A percentile compares a stretch with the other conserved stretches of the same genome.
phyloP scores from a whole-genome alignment of 805 yeast genomes.

The Barnettozyma pratensis region DNA sequence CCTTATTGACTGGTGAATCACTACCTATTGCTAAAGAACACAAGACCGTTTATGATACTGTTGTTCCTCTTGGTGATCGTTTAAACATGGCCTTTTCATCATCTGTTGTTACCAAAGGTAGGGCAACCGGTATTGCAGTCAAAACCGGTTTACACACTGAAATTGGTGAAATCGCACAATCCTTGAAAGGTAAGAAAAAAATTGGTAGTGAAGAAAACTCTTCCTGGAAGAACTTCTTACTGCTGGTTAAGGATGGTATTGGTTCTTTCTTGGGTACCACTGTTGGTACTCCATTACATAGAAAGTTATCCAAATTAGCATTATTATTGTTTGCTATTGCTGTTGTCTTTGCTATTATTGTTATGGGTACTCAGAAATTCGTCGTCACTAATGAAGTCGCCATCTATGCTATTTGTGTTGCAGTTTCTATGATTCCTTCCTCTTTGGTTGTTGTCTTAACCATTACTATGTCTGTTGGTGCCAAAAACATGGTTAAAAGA shows the following conservation, averaged over 20 bases:
- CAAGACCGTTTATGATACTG: slow-evolving; percentile 32
- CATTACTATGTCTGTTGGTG: slow-evolving; percentile 82
- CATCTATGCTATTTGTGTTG: slow-evolving; percentile 83
- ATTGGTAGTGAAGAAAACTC: slow-evolving; percentile 41
- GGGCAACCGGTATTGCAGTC: slow-evolving; percentile 65
- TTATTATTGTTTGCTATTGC: slow-evolving; percentile 68
- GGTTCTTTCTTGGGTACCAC: slow-evolving; percentile 72
- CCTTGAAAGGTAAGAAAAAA: slow-evolving; percentile 41
- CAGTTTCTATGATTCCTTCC: slow-evolving; percentile 74
- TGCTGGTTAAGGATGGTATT: slow-evolving; percentile 45
- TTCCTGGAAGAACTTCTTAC: slow-evolving; percentile 29
- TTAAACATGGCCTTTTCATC: slow-evolving; percentile 68
- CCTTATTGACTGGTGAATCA: slow-evolving; percentile 62
- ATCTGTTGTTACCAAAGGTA: slow-evolving; percentile 66
- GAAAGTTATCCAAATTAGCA: slow-evolving; percentile 72
- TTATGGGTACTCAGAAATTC: slow-evolving; percentile 79
- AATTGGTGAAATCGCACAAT: slow-evolving; percentile 67
- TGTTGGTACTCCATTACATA: slow-evolving; percentile 78
- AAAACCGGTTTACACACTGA: slow-evolving; percentile 69
- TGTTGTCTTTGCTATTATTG: slow-evolving; percentile 80
- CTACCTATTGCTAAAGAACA: slow-evolving; percentile 56
- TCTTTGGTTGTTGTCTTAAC: slow-evolving; percentile 75
- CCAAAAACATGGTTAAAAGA: slow-evolving; percentile 62
- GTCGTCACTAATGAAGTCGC: slow-evolving; percentile 77
- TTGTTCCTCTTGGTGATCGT: slow-evolving; percentile 67